Base-by-base conservation (phyloP, 2,329 filamentous ascomycete genomes). In the Dothistroma pini region DNA sequence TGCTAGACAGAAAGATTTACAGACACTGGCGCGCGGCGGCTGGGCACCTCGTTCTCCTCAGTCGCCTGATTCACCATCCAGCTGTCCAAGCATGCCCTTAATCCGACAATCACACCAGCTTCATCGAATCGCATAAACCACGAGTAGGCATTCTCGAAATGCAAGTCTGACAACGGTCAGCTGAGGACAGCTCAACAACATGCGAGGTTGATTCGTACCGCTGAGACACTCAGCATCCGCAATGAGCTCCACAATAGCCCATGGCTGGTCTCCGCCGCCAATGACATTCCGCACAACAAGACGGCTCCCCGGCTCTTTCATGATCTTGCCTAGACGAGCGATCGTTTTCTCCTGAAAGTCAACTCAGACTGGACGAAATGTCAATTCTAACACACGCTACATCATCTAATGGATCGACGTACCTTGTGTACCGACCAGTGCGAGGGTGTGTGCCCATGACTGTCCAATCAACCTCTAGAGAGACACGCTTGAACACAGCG, bases 391-490 rank as follows among this genome's bases (percentile, higher is more conserved):
- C 2, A 29, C 6, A 29, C 25, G 6, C 6, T 29, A 2, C 6
- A 29, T 29, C 25, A 38, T 38, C 34, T 38, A 38, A 38, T 10
- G 35, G 25, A 29, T 29, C 16, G 35, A 38, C 35, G 11, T 38
- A 14, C 5, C 1, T 38, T 35, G 29, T 57, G 54, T 63, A 67
- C 7, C 58, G 57, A 1, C 63, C 63, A n/a, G 65, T 61, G 14
- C 55, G 56, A 16, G 63, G 61, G 53, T 66, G 61, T 2, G 63
- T 65, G 32, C 65, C 65, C 62, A 64, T 59, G n/a, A 66, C 62
- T 3, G 64, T 66, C 62, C 64, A 67, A 54, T 66, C 62, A 25
- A 67, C 64, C 19, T 62, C 47, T 14, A 62, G 61, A 5, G 61
- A 58, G 14, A 67, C 63, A n/a, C 57, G 54, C 10, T 58, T 50